These are phyloP conservation scores for Cystobasidium tubakii DNA, from an alignment of 768 basidiomycete genomes.

Conservation along the genomic window DNA sequence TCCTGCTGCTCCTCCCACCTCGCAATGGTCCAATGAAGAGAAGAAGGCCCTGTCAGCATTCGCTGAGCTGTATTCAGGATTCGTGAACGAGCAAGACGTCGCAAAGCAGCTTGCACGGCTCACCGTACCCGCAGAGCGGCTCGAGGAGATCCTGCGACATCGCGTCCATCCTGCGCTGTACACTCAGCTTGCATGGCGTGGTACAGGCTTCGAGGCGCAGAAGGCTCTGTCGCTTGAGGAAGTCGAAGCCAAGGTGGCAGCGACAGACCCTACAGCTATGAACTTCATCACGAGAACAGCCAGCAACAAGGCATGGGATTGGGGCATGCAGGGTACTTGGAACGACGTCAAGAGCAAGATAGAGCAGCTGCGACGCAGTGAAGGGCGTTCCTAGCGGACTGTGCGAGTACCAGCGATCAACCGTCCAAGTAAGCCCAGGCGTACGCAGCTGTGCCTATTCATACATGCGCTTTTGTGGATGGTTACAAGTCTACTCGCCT, in stretches of 20 bases:
- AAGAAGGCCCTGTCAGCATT: not conserved
- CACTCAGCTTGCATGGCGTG: constrained; percentile 24
- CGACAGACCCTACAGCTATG: not conserved
- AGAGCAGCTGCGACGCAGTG: not conserved
- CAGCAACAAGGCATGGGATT: constrained; percentile 23
- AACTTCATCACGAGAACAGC: constrained; percentile 11
- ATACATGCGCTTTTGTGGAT: too few relatives aligned
- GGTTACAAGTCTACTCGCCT: too few relatives aligned
- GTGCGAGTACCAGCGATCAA: too few relatives aligned
- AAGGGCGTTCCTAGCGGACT: not conserved
- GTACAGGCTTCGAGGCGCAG: constrained; percentile 28
- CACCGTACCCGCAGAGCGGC: not conserved
- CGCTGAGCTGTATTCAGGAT: constrained; percentile 29
- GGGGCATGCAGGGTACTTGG: constrained; percentile 3
- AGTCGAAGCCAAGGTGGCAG: not conserved
- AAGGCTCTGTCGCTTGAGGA: constrained; percentile 5
- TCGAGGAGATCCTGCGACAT: constrained; percentile 16
- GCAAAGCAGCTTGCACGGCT: constrained; percentile 5
- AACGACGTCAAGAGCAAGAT: not conserved
- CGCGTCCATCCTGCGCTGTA: constrained; percentile 24
- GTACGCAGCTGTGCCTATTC: too few relatives aligned
- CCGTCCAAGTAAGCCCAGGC: too few relatives aligned
- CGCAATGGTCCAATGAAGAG: constrained; percentile 12
- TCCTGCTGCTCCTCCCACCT: not conserved
- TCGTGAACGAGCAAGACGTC: constrained; percentile 4